Evolutionary conservation across 2,329 filamentous ascomycete species (phyloP).

Genomic region (Tolypocladium guangdongense): DNA sequence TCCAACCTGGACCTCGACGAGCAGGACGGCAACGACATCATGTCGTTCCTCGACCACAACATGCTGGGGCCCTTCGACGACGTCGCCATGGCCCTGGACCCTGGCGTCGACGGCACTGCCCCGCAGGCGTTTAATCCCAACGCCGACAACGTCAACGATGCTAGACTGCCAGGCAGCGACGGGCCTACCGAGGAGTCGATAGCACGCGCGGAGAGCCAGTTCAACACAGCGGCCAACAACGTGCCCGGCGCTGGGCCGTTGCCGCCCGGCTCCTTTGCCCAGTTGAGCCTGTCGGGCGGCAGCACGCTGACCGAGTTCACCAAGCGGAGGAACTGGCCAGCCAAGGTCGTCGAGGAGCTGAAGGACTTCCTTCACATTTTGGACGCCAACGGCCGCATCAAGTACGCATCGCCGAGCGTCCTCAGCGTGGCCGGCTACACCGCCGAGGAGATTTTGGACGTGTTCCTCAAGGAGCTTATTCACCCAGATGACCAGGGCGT

Average conservation of each 20-base stretch:
- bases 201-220: constrained; percentile 20
- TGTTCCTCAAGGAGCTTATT: constrained; percentile 69
- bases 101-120: constrained; percentile 13
- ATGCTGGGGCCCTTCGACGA: constrained; percentile 26
- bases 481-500: constrained; percentile 77
- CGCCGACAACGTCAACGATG: constrained; percentile 10
- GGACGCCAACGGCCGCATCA: constrained; percentile 70
- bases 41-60: constrained; percentile 32
- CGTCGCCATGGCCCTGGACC: constrained; percentile 33
- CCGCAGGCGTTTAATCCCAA: constrained; percentile 10
- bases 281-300: constrained; percentile 20
- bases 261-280: constrained; percentile 26
- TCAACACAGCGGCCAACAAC: constrained; percentile 23
- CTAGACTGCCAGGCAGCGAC: constrained; percentile 7
- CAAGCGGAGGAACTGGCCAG: constrained; percentile 66
- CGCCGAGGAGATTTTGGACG: constrained; percentile 58
- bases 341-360: constrained; percentile 80
- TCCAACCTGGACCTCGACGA: constrained; percentile 8
- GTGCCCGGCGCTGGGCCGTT: constrained; percentile 31
- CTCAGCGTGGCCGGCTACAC: constrained; percentile 66
- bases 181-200: constrained; percentile 18
- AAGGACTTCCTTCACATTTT: constrained; percentile 83
- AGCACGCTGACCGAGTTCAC: constrained; percentile 47
- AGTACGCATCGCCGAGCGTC: constrained; percentile 76
- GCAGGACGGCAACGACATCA: constrained; percentile 26